Evolutionary conservation across 2,329 filamentous ascomycete genomes (phyloP), one percentile per base, ranked within the genome.

Genomic region (Ceratocystis cubensis): DNA sequence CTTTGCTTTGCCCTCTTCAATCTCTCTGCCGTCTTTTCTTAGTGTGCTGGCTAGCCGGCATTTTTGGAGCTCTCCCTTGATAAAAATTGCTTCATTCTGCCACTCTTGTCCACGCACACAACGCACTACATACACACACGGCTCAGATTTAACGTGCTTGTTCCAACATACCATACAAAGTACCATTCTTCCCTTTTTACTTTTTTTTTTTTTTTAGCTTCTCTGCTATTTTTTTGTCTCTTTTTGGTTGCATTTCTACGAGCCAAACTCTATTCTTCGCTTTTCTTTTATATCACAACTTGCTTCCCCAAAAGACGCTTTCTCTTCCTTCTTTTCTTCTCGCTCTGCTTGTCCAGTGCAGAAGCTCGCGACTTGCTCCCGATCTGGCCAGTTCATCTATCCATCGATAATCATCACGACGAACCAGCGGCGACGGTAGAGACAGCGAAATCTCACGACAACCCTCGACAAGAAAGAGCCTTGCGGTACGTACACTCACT

Each of bases 91-190:
- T 46, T 22, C 48, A n/a, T 44, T 46, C 45, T 63, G 44, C 61
- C 17, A 8, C 6, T 37, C 28, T 8, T n/a, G 59, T 33, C 41
- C 59, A 10, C 46, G 5, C 46, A 50, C n/a, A 50, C 46, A 20
- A 10, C 46, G 17, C 45, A 20, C 46, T 20, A 8, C 8, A 4
- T 20, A n/a, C 15, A 62, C 22, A 63, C 22, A 63, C 61, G 45
- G 41, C 28, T 48, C 28, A 63, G 15, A 4, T 63, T 20, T 33
- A 63, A 46, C 61, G 61, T 48, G 61, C 61, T 50, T 63, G 66
- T 67, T 20, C 62, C 62, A 67, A 65, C 66, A 67, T 67, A 67
- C 62, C 66, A 67, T 64, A 64, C 61, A 61, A 64, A 67, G 66
- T 65, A 63, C 63, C 25, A 45, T 62, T 65, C 64, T 37, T 61